Base-by-base conservation (phyloP, 208 protist species). In the Trypanosomatidae sp. region DNA sequence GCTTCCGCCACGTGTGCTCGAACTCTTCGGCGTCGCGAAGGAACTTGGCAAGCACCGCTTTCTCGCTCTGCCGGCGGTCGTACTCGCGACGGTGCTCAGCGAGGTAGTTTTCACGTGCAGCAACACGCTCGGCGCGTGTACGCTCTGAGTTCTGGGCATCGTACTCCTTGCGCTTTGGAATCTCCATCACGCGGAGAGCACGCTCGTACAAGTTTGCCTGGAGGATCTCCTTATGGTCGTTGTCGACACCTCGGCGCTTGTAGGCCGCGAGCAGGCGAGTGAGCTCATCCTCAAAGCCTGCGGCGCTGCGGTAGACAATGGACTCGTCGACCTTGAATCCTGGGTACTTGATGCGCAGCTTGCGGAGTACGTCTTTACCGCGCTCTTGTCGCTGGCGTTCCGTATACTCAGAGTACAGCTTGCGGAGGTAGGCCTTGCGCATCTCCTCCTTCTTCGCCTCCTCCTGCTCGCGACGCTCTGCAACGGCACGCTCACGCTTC, bases 71-170 rank as follows among this genome's bases (percentile, higher is more conserved):
- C 30, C 88, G 85, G 53, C 87, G 84, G 4, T 97, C 90, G 77
- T 88, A 95, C 78, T 97, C 89, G 58, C 85, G 81, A 52, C 88
- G 86, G 76, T 97, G 92, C 79, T 95, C 83, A 9, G 76, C 79
- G 15, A 95, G 83, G 68, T 84, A 90, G 56, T 95, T 95, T 36
- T 83, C 83, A 5, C 86, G 83, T 9, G 83, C 85, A 22, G 79
- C 83, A 4, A 77, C 81, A 30, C 84, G 76, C 73, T 94, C 87
- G 5, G 81, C 88, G 6, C 81, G 79, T 75, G 83, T 80, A 65
- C 78, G 62, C 67, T 91, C 88, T 8, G 78, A 82, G 62, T 93
- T 85, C 41, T 60, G 70, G 15, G 68, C 74, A 52, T 93, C 82
- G 67, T 85, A 60, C 53, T 74, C 82, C 64, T 84, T 86, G 66